These are phyloP conservation scores for Marasmius oreades DNA, from an alignment of 1,284 basidiomycete species.

Conservation along the genomic window DNA sequence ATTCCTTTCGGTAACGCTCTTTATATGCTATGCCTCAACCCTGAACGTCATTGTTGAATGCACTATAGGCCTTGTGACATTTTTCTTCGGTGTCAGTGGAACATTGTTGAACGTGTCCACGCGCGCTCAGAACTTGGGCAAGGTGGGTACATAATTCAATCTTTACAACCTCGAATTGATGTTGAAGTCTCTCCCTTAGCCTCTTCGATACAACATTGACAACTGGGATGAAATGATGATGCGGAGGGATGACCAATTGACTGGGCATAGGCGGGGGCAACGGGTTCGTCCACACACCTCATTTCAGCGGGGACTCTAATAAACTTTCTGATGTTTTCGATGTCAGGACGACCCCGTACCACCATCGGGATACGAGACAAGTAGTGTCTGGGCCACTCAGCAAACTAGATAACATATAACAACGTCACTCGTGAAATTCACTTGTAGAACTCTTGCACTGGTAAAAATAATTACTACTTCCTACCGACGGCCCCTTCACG, in stretches of 20 bases:
- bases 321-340: slow-evolving; percentile 9
- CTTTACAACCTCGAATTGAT: not conserved
- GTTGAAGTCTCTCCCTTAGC: slow-evolving; percentile 41
- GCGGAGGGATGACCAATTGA: slow-evolving; percentile 82
- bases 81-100: slow-evolving; percentile 86
- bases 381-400: slow-evolving; percentile 76
- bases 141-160: slow-evolving; percentile 49
- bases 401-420: slow-evolving; percentile 23
- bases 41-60: slow-evolving; percentile 2
- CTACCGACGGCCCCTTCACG: not conserved
- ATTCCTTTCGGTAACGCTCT: slow-evolving; percentile 78
- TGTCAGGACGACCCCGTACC: slow-evolving; percentile 68
- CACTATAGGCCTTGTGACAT: slow-evolving; percentile 71
- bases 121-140: slow-evolving; percentile 82
- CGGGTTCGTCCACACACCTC: slow-evolving; percentile 49
- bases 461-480: not conserved
- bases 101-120: slow-evolving; percentile 79
- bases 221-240: slow-evolving; percentile 96
- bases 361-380: slow-evolving; percentile 74
- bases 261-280: slow-evolving; percentile 86
- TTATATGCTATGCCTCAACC: slow-evolving; percentile 6
- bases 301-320: not conserved
- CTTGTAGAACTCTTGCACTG: not conserved
- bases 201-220: slow-evolving; percentile 80
- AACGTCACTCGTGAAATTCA: not conserved